Percentiles rank a stretch among this genome's conserved stretches.
Evolutionary conservation across 805 yeast genomes (phyloP).

Genomic region (Pichia insulana): DNA sequence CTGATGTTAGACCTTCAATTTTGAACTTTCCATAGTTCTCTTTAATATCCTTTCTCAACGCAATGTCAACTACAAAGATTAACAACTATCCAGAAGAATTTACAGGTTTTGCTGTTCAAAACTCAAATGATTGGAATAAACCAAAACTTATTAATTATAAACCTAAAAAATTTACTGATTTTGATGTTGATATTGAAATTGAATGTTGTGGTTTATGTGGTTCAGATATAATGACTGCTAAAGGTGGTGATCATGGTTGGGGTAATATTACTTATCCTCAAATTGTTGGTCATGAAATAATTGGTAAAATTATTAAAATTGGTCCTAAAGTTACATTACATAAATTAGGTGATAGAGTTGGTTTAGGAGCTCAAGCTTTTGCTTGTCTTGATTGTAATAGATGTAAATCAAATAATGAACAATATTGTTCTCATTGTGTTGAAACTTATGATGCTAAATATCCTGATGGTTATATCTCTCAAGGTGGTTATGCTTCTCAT

Average conservation of each 20-base stretch:
- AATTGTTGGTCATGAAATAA: conserved; percentile 44
- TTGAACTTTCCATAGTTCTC: no score
- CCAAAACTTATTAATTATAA: conserved; percentile 43
- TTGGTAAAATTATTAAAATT: conserved; percentile 33
- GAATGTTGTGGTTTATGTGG: conserved; percentile 66
- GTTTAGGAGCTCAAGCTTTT: conserved; percentile 36
- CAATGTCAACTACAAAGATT: conserved; percentile 1
- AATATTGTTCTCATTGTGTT: conserved; percentile 35
- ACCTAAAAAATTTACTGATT: conserved; percentile 37
- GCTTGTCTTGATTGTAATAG: conserved; percentile 31
- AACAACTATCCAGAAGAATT: conserved; percentile 46
- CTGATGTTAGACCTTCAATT: no score
- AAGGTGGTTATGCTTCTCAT: conserved; percentile 41
- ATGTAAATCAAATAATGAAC: conserved; percentile 34
- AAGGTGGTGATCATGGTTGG: conserved; percentile 42
- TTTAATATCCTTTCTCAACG: no score
- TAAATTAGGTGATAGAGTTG: conserved; percentile 38
- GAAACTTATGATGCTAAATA: conserved; percentile 35
- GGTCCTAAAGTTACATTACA: conserved; percentile 29
- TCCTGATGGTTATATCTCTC: conserved; percentile 29
- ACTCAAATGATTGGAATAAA: conserved; percentile 44
- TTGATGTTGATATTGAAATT: conserved; percentile 49
- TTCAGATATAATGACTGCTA: conserved; percentile 45
- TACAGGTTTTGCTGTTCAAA: conserved; percentile 47
- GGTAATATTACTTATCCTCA: conserved; percentile 31